Percentiles rank a stretch among this genome's conserved stretches.
phyloP scores from a whole-genome alignment of 202 grass and related monocot genomes.

The Alloteropsis angusta region DNA sequence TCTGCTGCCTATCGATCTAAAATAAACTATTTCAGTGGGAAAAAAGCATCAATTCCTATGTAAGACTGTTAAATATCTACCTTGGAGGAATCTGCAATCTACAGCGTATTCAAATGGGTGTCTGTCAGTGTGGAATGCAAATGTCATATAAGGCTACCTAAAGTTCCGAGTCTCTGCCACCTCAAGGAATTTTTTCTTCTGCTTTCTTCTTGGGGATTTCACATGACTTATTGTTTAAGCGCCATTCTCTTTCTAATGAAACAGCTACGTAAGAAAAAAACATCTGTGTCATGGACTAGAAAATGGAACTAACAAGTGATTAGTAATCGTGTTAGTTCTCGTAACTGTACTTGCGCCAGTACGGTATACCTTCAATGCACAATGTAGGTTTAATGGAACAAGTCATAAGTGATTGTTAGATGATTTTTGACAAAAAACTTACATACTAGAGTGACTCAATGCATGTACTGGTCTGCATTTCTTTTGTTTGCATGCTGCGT shows the following conservation, averaged over 20 bases:
- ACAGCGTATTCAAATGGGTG: neutral
- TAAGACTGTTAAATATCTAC: neutral
- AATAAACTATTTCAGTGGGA: neutral
- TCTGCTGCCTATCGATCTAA: no score
- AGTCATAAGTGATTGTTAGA: neutral
- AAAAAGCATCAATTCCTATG: neutral
- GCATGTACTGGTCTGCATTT: neutral
- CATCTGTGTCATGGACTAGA: neutral
- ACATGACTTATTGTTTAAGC: neutral
- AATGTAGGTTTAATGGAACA: neutral
- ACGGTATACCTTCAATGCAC: neutral
- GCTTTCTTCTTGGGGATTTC: neutral
- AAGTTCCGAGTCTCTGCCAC: neutral
- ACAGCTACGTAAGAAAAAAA: neutral
- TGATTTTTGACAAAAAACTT: neutral
- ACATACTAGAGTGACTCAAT: neutral
- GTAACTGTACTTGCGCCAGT: neutral
- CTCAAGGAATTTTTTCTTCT: neutral
- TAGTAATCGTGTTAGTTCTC: neutral
- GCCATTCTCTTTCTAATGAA: neutral
- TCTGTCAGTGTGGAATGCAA: neutral
- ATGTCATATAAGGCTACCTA: neutral
- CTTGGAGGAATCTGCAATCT: neutral
- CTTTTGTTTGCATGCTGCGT: neutral
- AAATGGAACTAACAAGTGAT: neutral